These are phyloP conservation scores for Blastocystis hominis DNA, from an alignment of 352 stramenopile species.

Conservation along the genomic window DNA sequence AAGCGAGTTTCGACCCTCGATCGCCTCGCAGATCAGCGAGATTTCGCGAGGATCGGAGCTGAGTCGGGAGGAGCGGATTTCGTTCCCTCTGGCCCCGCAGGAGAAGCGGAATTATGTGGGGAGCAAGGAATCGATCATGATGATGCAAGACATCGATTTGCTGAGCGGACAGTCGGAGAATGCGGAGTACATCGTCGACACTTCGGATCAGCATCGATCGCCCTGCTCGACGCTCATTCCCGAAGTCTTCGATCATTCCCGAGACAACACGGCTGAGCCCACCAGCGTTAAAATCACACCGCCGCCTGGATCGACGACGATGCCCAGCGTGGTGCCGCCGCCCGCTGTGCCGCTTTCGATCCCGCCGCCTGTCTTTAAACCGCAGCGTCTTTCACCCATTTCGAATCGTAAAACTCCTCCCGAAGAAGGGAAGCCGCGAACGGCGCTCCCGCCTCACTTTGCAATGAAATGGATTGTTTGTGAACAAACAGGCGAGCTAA, in stretches of 20 bases:
- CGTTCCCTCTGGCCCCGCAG: neutral
- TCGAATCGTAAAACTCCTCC: neutral
- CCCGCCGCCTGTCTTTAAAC: neutral
- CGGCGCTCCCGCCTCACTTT: neutral
- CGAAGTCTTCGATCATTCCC: neutral
- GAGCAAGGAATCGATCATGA: slow-evolving; percentile 55
- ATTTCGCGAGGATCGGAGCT: neutral
- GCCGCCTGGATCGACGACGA: neutral
- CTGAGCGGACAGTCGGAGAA: neutral
- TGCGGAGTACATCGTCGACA: neutral
- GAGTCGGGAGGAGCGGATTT: neutral
- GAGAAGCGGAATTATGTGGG: slow-evolving; percentile 7
- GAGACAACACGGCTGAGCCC: neutral
- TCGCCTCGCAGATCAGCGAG: neutral
- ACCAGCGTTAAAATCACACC: neutral
- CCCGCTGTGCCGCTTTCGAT: neutral
- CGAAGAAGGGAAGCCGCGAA: neutral
- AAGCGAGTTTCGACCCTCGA: neutral
- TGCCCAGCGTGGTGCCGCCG: too few relatives aligned
- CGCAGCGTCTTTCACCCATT: neutral
- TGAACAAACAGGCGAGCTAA: neutral
- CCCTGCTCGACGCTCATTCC: neutral
- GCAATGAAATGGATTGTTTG: neutral
- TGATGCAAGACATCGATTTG: slow-evolving; percentile 30
- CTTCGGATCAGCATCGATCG: neutral